Base-by-base conservation (phyloP, 345 rosid species). In the Salix viminalis region DNA sequence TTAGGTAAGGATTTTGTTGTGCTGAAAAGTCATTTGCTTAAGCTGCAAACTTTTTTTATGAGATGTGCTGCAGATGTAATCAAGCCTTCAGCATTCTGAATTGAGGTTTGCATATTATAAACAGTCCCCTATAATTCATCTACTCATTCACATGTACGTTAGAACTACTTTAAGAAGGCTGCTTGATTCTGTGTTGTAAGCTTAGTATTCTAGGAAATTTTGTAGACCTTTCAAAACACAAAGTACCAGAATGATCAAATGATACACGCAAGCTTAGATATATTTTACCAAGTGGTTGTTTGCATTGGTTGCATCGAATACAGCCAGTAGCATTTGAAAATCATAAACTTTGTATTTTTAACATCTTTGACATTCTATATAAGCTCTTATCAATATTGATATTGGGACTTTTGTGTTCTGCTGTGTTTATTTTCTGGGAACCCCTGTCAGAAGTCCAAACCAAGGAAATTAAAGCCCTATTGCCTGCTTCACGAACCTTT, bases 1-100 rank as follows among this genome's bases (percentile, higher is more conserved):
- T 95, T 84, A 89, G 97, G 97, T 93, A 23, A 82, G 91, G 34
- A 67, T 74, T 71, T 62, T 7, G 44, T 65, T 26, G 73, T 64
- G 60, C 52, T 30, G 41, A 52, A 36, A 75, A 46, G 72, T 23
- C 42, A 11, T 34, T 48, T 41, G 34, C 52, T 67, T 19, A 5
- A 65, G 30, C 41, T 73, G 24, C 58, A 28, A 9, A 48, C 26
- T 30, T 73, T 62, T 26, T n/a, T 10, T 41, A 41, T 54, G 60
- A 56, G 26, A 21, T 56, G 61, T 56, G 34, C 36, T 30, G 44
- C 28, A 28, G 28, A 70, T 44, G 30, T 37, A 48, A 18, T 28
- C 1, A 24, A 50, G 37, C n/a, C 14, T 5, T 16, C 30, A 0
- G 23, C 26, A 7, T 21, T n/a, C 13, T 21, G 61, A n/a, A 56